Conservation (phyloP, 1,139 yeast genomes). For the Diutina sp. region DNA sequence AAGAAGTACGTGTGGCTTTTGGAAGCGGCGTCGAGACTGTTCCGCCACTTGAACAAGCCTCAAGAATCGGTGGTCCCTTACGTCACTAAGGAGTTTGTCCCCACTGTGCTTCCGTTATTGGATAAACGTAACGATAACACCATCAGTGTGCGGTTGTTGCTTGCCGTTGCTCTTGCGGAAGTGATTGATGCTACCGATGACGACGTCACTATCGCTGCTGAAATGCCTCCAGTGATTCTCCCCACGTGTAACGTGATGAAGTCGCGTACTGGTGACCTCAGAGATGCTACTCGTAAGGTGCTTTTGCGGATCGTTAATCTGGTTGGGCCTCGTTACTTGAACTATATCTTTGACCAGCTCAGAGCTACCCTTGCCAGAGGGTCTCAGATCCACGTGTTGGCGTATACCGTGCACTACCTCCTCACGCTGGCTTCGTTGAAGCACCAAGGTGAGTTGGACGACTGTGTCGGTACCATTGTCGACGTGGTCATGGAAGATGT, state of each 20-base stretch:
- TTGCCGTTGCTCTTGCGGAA: not conserved
- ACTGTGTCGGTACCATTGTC: conserved; percentile 46
- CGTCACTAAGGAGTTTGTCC: not conserved
- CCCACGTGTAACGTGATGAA: conserved; percentile 16
- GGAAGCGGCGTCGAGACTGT: not conserved
- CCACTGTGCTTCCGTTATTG: not conserved
- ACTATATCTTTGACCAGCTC: conserved; percentile 66
- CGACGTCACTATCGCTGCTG: not conserved
- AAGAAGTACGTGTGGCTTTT: not conserved
- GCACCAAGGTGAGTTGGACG: conserved; percentile 66
- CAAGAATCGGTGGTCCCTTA: not conserved
- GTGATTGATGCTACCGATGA: not conserved
- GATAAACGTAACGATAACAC: not conserved
- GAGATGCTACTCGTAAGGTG: conserved; percentile 78
- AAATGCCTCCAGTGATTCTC: not conserved
- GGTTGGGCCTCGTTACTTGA: conserved; percentile 64
- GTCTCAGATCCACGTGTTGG: conserved; percentile 86
- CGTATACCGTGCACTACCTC: conserved; percentile 72
- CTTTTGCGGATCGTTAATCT: conserved; percentile 50
- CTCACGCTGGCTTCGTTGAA: conserved; percentile 33
- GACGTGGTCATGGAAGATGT: conserved; percentile 82
- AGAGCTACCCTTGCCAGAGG: conserved; percentile 75
- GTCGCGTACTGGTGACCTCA: conserved; percentile 73
- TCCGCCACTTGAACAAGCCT: not conserved
- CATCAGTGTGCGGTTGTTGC: not conserved